These are phyloP conservation scores for Phytophthora litchii DNA, from an alignment of 352 stramenopile genomes.

Conservation along the genomic window DNA sequence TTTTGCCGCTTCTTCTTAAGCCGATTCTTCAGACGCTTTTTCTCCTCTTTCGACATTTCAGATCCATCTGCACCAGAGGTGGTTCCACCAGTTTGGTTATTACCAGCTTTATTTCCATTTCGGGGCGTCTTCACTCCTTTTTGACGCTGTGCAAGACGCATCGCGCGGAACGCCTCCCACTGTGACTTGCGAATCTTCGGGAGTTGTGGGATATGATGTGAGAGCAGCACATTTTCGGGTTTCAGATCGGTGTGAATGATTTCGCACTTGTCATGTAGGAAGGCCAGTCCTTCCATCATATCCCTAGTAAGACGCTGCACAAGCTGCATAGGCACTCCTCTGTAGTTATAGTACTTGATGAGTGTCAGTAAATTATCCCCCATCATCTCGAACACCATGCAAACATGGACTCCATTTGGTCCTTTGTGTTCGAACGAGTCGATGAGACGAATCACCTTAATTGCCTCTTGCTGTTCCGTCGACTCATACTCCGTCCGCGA, in stretches of 20 bases:
- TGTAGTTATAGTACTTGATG: constrained; percentile 99
- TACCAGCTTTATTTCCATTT: constrained; percentile 7
- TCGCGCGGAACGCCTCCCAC: constrained; percentile 54
- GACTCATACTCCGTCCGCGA: constrained; percentile 32
- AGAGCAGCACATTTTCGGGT: constrained; percentile 98
- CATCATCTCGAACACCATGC: constrained; percentile 99
- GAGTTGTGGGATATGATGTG: constrained; percentile 70
- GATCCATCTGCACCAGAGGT: constrained; percentile 1
- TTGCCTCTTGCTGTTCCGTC: constrained; percentile 28
- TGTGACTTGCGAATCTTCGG: constrained; percentile 66
- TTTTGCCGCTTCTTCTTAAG: constrained; percentile 96
- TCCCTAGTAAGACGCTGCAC: constrained; percentile 95
- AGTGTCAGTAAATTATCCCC: constrained; percentile 98
- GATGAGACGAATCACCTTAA: constrained; percentile 73
- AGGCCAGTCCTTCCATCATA: constrained; percentile 96
- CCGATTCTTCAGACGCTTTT: constrained; percentile 94
- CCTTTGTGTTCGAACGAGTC: constrained; percentile 98
- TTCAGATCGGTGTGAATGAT: constrained; percentile 99
- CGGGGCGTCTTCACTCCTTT: constrained; percentile 27
- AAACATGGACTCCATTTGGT: constrained; percentile 96
- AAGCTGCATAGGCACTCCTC: constrained; percentile 94
- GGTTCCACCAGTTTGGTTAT: constrained; percentile 5
- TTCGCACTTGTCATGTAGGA: constrained; percentile 96
- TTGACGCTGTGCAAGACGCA: constrained; percentile 46
- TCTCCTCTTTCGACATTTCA: constrained; percentile 83